Evolutionary conservation across 2,329 filamentous ascomycete genomes (phyloP).

Genomic region (Phoma herbarum): DNA sequence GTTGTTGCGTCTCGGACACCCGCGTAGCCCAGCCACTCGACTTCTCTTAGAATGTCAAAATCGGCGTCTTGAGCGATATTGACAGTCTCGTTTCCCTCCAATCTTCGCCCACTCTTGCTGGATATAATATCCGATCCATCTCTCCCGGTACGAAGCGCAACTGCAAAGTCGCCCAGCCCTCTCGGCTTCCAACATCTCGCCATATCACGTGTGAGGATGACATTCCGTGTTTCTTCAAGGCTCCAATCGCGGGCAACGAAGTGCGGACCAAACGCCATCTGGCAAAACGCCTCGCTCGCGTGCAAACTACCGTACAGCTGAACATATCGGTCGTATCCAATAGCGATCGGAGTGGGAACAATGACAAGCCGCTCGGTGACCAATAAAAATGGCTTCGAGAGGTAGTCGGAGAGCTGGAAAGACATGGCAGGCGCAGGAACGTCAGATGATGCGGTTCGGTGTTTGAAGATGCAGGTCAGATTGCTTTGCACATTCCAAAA

Average conservation of each 20-base stretch:
- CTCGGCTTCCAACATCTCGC: slow-evolving; percentile 22
- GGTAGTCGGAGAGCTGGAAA: slow-evolving; percentile 8
- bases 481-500: background rate
- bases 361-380: slow-evolving; percentile 20
- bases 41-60: background rate
- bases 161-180: slow-evolving; percentile 27
- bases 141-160: slow-evolving; percentile 16
- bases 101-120: background rate
- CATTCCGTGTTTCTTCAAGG: slow-evolving; percentile 19
- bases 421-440: slow-evolving; percentile 4
- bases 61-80: background rate
- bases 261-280: slow-evolving; percentile 24
- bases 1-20: slow-evolving; percentile 30
- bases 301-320: slow-evolving; percentile 21
- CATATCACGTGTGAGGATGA: slow-evolving; percentile 26
- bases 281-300: slow-evolving; percentile 22
- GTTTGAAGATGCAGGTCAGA: background rate
- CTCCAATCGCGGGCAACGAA: slow-evolving; percentile 17
- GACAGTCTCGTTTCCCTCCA: background rate
- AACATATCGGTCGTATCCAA: slow-evolving; percentile 11
- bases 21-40: slow-evolving; percentile 32
- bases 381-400: slow-evolving; percentile 16
- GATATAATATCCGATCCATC: background rate
- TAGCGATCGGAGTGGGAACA: slow-evolving; percentile 23
- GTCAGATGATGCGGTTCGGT: background rate